Base-by-base conservation (phyloP, 805 yeast genomes). In the Maudiozyma serrabonitensis region DNA sequence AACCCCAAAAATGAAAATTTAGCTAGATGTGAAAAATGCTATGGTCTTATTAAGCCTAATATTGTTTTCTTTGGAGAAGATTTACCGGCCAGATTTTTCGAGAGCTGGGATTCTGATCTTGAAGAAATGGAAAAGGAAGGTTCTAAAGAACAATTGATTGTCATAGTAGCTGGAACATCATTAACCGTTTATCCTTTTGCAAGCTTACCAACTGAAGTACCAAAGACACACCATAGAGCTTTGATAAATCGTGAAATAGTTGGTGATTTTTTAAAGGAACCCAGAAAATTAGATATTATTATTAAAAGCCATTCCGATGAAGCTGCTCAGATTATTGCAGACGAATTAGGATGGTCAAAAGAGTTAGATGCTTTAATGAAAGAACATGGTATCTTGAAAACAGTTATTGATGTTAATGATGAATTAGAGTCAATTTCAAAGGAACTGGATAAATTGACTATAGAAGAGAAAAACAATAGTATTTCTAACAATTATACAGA, bases 1-100 rank as follows among this genome's bases (percentile, higher is more conserved):
- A 55, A 52, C 50, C 52, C 42, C 49, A 61, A 41, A 54, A 47
- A 58, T 53, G 49, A 54, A 19, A 50, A 56, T 9, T 60, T 55
- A 42, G 75, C 78, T 3, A 64, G 61, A 9, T 91, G 97, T 68
- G 54, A 60, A 15, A 59, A 70, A 16, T 91, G 98, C 59, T 46
- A 69, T 4, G 95, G 96, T 0, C 75, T 80, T 31, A 87, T 93
- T 26, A 91, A 91, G 61, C 99, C 98, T 0, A 91, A 87, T 59
- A 93, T 91, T 56, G 96, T 89, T 1, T 91, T 91, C 60, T 93
- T 89, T 69, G 98, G 98, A 3, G 99, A 91, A 64, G 76, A 82
- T 2, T 71, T 91, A 26, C 98, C 98, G 0, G 58, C 57, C 1
- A 69, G 71, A 49, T 87, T 89, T 59, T 90, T 85, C 64, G 77